A percentile compares a stretch with the other conserved stretches of the same genome.
Conservation (phyloP, 768 basidiomycete genomes). For the Kwoniella pini region DNA sequence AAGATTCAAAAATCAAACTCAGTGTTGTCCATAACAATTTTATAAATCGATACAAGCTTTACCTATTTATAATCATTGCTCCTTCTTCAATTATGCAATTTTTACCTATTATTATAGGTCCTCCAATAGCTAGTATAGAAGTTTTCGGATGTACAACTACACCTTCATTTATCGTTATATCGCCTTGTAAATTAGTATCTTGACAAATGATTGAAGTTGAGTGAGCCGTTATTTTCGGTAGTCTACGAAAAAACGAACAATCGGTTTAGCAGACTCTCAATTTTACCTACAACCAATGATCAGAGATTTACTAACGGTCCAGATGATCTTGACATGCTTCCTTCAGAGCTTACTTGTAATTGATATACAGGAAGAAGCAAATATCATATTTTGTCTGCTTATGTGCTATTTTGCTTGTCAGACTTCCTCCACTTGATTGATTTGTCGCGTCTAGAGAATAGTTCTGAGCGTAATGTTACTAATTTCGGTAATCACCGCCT, state of each 20-base stretch:
- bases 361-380: no score
- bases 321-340: no score
- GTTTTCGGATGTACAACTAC: slow-evolving; percentile 92
- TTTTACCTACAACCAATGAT: no score
- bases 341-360: no score
- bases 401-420: no score
- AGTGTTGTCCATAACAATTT: no score
- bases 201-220: slow-evolving; percentile 88
- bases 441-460: background rate
- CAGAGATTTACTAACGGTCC: background rate
- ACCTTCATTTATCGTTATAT: slow-evolving; percentile 79
- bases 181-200: slow-evolving; percentile 91
- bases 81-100: slow-evolving; percentile 90
- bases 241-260: slow-evolving; percentile 58
- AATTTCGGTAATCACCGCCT: no score
- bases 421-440: no score
- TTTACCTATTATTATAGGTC: slow-evolving; percentile 84
- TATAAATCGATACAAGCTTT: slow-evolving; percentile 1
- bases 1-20: background rate
- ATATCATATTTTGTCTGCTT: no score
- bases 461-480: no score
- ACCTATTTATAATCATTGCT: slow-evolving; percentile 86
- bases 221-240: slow-evolving; percentile 85
- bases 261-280: no score
- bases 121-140: slow-evolving; percentile 85